phyloP scores from a whole-genome alignment of 176 grass and related monocot species.

The Oryza meridionalis region DNA sequence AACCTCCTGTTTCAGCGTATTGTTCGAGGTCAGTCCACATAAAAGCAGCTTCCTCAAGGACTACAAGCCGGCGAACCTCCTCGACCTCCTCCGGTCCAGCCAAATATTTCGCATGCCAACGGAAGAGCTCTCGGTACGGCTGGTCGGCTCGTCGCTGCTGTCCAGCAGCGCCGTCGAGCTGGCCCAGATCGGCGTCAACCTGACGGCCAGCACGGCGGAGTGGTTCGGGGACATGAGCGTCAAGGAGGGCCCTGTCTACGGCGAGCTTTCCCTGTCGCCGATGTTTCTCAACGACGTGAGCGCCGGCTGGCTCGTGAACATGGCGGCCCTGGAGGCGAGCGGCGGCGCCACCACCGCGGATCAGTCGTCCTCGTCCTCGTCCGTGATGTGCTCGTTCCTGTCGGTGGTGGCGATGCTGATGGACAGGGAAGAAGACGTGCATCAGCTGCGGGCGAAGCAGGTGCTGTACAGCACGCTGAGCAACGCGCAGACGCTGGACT shows the following conservation, averaged over 20 bases:
- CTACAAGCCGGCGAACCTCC: too few species aligned
- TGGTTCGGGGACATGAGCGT: background rate
- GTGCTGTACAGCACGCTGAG: background rate
- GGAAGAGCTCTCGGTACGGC: too few species aligned
- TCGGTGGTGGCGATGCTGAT: conserved; percentile 26
- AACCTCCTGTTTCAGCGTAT: too few species aligned
- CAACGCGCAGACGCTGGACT: background rate
- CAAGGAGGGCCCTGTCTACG: background rate
- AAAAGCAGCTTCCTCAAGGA: too few species aligned
- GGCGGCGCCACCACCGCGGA: too few species aligned
- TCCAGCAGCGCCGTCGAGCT: conserved; percentile 11
- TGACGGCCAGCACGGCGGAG: background rate
- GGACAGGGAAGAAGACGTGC: conserved; percentile 24
- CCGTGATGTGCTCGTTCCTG: background rate
- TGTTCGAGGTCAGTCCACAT: too few species aligned
- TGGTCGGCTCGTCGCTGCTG: too few species aligned
- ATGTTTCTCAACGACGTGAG: background rate
- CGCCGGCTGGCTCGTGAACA: conserved; percentile 14
- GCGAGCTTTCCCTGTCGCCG: conserved; percentile 3
- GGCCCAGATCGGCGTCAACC: background rate
- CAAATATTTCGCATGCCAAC: too few species aligned
- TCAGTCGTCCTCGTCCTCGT: too few species aligned
- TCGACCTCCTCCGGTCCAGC: too few species aligned
- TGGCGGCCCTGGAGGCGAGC: conserved; percentile 24
- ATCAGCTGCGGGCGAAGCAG: background rate